A percentile compares a stretch with the other conserved stretches of the same genome.
phyloP scores from a whole-genome alignment of 2,329 filamentous ascomycete genomes.

The Diplodia sapinea region DNA sequence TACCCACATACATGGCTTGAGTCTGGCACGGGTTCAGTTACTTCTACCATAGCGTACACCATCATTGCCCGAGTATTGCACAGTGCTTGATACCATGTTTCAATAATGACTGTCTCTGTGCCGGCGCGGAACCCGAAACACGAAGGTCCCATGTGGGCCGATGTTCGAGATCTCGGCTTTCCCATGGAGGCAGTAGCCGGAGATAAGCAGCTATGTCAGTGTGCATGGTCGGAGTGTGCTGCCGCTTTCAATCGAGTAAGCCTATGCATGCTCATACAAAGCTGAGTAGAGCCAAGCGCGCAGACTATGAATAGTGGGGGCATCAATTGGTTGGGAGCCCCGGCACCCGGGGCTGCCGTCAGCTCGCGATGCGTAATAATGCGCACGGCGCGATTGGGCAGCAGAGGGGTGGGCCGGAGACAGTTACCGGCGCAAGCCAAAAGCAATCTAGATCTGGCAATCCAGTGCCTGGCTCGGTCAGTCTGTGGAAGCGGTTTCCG shows the following conservation, averaged over 20 bases:
- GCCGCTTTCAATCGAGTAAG: neutral
- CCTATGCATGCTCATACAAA: neutral
- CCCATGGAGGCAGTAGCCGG: neutral
- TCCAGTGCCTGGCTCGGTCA: neutral
- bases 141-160: neutral
- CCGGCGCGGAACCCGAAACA: neutral
- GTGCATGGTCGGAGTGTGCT: neutral
- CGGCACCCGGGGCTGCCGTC: neutral
- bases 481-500: neutral
- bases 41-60: neutral
- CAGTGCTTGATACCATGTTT: neutral
- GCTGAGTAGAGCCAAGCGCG: constrained; percentile 8
- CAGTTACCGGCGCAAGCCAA: neutral
- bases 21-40: neutral
- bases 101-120: neutral
- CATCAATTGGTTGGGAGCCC: neutral
- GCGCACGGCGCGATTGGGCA: neutral
- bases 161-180: neutral
- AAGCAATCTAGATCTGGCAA: constrained; percentile 13
- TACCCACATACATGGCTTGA: neutral
- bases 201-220: neutral
- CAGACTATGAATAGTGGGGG: neutral
- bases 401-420: neutral
- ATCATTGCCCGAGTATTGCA: neutral
- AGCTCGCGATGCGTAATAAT: constrained; percentile 17